Evolutionary conservation across 768 basidiomycete genomes (phyloP), one percentile per base, ranked within the genome.

Genomic region (Trametes villosa): DNA sequence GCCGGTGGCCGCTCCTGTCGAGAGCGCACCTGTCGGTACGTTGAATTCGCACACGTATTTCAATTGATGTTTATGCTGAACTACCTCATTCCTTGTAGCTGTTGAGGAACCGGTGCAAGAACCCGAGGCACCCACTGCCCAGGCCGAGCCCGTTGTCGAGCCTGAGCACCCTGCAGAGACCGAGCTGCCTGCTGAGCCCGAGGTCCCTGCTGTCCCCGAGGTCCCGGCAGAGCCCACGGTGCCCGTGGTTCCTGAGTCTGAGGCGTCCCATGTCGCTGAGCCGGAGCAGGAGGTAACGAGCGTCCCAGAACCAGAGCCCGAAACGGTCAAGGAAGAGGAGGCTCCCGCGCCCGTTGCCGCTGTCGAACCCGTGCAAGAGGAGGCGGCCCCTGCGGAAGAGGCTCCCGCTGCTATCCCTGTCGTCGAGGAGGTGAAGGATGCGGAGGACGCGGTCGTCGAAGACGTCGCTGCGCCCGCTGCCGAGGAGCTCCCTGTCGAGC

Each of bases 361-460:
- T 22, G 47, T 18, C 20, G 59, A 40, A 20, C 30, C 54, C n/a
- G 61, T 44, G 17, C 27, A 40, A 17, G 49, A 60, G 36, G 57
- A 59, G 49, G n/a, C 52, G n/a, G 60, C 41, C 17, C 20, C 47
- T 31, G 53, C 18, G 45, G 59, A 47, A 15, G 49, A 61, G 18
- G 30, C n/a, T 11, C 26, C 59, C 40, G 53, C 33, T 31, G 38
- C 53, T 20, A 51, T 30, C 4, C 46, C 47, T 12, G 45, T 4
- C 33, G 45, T 48, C 2, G 55, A 57, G 46, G 55, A 57, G n/a
- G 46, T 48, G 17, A 41, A 57, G 40, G 56, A 57, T 17, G 56
- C 27, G 31, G 56, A 57, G 29, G 29, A 18, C 27, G 27, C 47
- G 5, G 56, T 49, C 7, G 40, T 49, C 20, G 38, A 38, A n/a